These are phyloP conservation scores for Zopfia rhizophila DNA, from an alignment of 2,329 filamentous ascomycete genomes.

Conservation along the genomic window DNA sequence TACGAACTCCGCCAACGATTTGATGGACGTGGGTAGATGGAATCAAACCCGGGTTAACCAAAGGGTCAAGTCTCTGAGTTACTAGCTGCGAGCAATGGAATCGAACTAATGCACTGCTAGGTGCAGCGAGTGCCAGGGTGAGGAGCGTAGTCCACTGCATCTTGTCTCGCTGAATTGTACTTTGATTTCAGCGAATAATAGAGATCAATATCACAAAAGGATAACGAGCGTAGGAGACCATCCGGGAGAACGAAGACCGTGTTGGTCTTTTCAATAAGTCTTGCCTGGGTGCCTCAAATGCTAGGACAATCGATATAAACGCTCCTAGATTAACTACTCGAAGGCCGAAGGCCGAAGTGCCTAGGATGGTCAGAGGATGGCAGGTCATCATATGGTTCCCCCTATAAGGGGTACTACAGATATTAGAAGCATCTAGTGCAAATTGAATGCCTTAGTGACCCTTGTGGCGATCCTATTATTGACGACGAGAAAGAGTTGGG, in stretches of 20 bases:
- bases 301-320: conserved; percentile 3
- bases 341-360: conserved; percentile 1
- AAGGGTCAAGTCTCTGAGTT: conserved; percentile 31
- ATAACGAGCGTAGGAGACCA: neutral
- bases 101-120: conserved; percentile 31
- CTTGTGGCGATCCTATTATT: neutral
- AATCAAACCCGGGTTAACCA: conserved; percentile 27
- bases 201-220: conserved; percentile 1
- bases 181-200: conserved; percentile 4
- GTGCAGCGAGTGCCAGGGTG: conserved; percentile 23
- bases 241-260: conserved; percentile 11
- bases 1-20: conserved; percentile 33
- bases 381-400: neutral
- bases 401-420: conserved; percentile 2
- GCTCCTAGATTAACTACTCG: conserved; percentile 3
- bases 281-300: conserved; percentile 1
- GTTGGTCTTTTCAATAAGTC: conserved; percentile 12
- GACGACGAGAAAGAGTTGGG: conserved; percentile 3
- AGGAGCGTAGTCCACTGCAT: conserved; percentile 28
- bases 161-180: conserved; percentile 9
- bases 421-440: conserved; percentile 2
- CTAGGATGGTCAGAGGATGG: neutral
- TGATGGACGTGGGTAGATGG: conserved; percentile 38
- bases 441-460: neutral
- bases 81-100: conserved; percentile 38